phyloP scores from a whole-genome alignment of 495 filamentous ascomycete species.

The Cercophora newfieldiana region DNA sequence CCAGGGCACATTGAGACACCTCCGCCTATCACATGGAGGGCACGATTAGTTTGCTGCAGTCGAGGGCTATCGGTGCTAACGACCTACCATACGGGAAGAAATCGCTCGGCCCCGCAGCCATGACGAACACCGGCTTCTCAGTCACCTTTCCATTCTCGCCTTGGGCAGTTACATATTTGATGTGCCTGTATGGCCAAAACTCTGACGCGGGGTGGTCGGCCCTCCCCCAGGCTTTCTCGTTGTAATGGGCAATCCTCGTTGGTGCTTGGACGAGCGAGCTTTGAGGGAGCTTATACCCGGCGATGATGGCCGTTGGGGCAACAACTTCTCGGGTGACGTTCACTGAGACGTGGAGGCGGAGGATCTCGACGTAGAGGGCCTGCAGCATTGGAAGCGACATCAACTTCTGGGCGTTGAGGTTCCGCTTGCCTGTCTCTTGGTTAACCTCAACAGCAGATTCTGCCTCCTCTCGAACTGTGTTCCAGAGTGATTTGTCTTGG shows the following conservation, averaged over 20 bases:
- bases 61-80: too few relatives aligned
- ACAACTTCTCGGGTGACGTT: conserved; percentile 10
- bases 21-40: not conserved
- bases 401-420: not conserved
- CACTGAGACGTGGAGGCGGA: not conserved
- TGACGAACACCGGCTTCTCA: not conserved
- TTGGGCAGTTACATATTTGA: not conserved
- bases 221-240: conserved; percentile 1
- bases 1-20: conserved; percentile 40
- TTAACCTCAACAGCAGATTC: not conserved
- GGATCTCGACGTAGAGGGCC: not conserved
- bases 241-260: not conserved
- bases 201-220: not conserved
- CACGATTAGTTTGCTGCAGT: not conserved
- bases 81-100: conserved; percentile 9
- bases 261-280: conserved; percentile 4
- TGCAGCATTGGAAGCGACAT: not conserved
- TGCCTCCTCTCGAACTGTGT: not conserved
- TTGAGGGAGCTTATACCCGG: not conserved
- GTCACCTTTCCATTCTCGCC: not conserved
- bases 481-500: not conserved
- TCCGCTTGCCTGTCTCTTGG: not conserved
- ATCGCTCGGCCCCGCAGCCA: conserved; percentile 6
- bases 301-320: not conserved
- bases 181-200: conserved; percentile 9